A percentile compares a stretch with the other conserved stretches of the same genome.
These are phyloP conservation scores for Cymbopogon flexuosus DNA, from an alignment of 202 grass and related monocot species.

Conservation along the genomic window DNA sequence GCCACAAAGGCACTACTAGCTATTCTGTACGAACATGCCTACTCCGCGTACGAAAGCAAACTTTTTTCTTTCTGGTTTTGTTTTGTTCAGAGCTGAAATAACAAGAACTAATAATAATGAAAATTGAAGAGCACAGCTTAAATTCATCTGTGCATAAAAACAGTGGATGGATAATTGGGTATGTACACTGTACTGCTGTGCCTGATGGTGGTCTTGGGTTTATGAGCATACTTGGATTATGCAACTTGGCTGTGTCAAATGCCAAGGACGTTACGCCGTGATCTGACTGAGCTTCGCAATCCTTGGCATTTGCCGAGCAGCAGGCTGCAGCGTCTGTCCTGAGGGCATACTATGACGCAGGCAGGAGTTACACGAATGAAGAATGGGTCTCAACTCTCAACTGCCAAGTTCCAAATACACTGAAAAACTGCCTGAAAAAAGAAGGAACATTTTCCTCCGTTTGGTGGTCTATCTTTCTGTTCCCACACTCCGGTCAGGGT, in stretches of 20 bases:
- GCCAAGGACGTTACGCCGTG: neutral
- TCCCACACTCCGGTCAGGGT: neutral
- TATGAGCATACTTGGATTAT: neutral
- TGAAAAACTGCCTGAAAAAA: neutral
- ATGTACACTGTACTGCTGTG: too few relatives aligned
- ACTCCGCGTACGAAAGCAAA: neutral
- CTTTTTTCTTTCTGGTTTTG: neutral
- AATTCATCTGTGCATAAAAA: neutral
- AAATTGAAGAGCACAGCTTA: neutral
- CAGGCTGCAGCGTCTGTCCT: too few relatives aligned
- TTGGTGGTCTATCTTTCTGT: slow-evolving; percentile 3
- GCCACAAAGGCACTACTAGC: neutral
- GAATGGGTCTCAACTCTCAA: too few relatives aligned
- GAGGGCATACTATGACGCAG: too few relatives aligned
- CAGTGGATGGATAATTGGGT: too few relatives aligned
- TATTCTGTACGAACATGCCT: neutral
- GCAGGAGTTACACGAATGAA: too few relatives aligned
- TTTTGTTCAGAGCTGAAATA: neutral
- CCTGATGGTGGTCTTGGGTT: neutral
- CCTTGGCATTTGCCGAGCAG: neutral
- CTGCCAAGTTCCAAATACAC: too few relatives aligned
- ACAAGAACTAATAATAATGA: neutral
- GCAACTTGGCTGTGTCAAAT: too few relatives aligned
- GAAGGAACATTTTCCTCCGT: neutral
- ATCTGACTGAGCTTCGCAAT: neutral